A percentile compares a stretch with the other conserved stretches of the same genome.
Evolutionary conservation across 108 stramenopile genomes (phyloP).

Genomic region (Cyclotella atomus): DNA sequence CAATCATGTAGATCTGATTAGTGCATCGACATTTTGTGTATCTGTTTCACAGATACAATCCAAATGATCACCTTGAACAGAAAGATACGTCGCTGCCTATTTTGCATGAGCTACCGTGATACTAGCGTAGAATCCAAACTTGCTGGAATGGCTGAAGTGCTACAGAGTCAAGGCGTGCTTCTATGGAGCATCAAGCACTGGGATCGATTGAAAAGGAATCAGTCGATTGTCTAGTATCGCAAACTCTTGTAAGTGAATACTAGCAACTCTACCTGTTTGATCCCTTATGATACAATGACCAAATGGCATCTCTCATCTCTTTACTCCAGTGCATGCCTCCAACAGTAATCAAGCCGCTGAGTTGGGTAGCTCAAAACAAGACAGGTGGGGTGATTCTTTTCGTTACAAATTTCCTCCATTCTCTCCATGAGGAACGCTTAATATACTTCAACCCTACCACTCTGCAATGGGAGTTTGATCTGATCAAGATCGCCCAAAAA

Average conservation of each 20-base stretch:
- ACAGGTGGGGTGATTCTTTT: constrained; percentile 29
- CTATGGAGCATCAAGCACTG: constrained; percentile 4
- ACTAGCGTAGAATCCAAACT: neutral
- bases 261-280: too few relatives aligned
- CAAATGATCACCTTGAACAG: constrained; percentile 6
- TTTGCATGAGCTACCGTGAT: constrained; percentile 31
- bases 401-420: constrained; percentile 20
- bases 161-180: constrained; percentile 1
- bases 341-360: constrained; percentile 3
- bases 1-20: too few relatives aligned
- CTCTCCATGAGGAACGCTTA: constrained; percentile 27
- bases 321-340: constrained; percentile 9
- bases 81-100: constrained; percentile 15
- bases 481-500: constrained; percentile 6
- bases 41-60: constrained; percentile 28
- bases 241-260: constrained; percentile 11
- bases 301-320: neutral
- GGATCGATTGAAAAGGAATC: constrained; percentile 15
- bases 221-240: constrained; percentile 22
- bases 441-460: constrained; percentile 13
- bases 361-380: constrained; percentile 14
- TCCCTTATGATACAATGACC: neutral
- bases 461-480: constrained; percentile 25
- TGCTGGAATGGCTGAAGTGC: constrained; percentile 4
- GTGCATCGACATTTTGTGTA: too few relatives aligned